Evolutionary conservation across 2,329 filamentous ascomycete genomes (phyloP).

Genomic region (Epichloe hybrida): DNA sequence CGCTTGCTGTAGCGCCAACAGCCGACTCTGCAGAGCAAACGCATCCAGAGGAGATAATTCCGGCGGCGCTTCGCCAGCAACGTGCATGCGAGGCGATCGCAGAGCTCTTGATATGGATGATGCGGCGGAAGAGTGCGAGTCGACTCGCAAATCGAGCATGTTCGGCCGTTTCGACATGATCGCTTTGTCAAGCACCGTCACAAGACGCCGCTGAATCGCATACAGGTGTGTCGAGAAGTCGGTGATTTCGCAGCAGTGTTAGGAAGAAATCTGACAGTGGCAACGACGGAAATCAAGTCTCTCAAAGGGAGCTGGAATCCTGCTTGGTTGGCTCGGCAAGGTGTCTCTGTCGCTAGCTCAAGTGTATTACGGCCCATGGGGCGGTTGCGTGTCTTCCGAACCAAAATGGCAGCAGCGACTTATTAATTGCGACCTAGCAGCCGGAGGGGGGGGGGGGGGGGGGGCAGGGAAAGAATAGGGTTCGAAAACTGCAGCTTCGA

Average conservation of each 20-base stretch:
- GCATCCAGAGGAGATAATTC: constrained; percentile 90
- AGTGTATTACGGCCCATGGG: constrained; percentile 10
- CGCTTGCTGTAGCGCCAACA: too few relatives aligned
- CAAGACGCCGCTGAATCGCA: constrained; percentile 5
- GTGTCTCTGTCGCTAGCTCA: constrained; percentile 10
- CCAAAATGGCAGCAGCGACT: background rate
- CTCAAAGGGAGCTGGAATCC: constrained; percentile 5
- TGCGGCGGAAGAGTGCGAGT: constrained; percentile 36
- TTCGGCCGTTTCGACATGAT: constrained; percentile 43
- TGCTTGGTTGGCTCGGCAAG: constrained; percentile 4
- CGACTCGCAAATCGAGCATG: constrained; percentile 45
- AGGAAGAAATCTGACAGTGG: background rate
- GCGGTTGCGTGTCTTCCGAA: constrained; percentile 4
- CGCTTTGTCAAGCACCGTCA: constrained; percentile 5
- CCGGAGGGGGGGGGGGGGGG: too few relatives aligned
- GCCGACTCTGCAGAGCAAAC: constrained; percentile 81
- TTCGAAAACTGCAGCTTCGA: background rate
- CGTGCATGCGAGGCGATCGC: constrained; percentile 60
- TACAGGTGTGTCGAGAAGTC: background rate
- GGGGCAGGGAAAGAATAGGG: background rate
- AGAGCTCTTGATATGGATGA: constrained; percentile 39
- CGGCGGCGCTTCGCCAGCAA: constrained; percentile 71
- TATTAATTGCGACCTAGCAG: background rate
- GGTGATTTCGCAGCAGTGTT: background rate
- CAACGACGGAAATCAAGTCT: too few relatives aligned